Percentiles rank a stretch among this genome's conserved stretches.
Conservation (phyloP, 768 basidiomycete species). For the Candolleomyces eurysporus region DNA sequence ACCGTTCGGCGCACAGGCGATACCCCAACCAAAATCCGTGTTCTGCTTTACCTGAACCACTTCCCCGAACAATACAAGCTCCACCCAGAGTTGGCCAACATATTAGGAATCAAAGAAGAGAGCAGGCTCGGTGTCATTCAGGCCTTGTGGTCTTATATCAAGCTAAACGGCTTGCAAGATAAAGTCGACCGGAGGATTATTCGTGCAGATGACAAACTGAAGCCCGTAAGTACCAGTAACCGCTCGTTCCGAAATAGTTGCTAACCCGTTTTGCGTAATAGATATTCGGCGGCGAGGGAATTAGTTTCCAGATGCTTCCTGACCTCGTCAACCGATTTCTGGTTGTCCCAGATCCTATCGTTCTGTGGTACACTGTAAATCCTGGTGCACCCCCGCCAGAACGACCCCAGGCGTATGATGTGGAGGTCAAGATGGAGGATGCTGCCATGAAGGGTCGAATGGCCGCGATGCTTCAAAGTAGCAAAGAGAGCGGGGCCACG, state of each 20-base stretch:
- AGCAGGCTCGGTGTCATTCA: slow-evolving; percentile 79
- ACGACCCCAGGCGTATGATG: slow-evolving; percentile 76
- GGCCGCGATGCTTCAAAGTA: slow-evolving; percentile 65
- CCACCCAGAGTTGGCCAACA: slow-evolving; percentile 63
- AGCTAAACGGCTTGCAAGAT: slow-evolving; percentile 78
- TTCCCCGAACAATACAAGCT: slow-evolving; percentile 86
- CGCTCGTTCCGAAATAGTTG: neutral
- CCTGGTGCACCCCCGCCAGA: slow-evolving; percentile 64
- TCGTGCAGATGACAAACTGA: slow-evolving; percentile 64
- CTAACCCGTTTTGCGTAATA: slow-evolving; percentile 20
- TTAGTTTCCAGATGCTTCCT: slow-evolving; percentile 79
- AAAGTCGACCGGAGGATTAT: slow-evolving; percentile 74
- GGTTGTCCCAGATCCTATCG: slow-evolving; percentile 71
- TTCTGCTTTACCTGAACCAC: slow-evolving; percentile 87
- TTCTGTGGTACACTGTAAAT: slow-evolving; percentile 75
- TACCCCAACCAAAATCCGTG: slow-evolving; percentile 66
- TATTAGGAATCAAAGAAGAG: slow-evolving; percentile 83
- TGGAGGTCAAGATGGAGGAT: slow-evolving; percentile 89
- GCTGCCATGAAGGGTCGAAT: slow-evolving; percentile 68
- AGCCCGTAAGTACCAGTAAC: slow-evolving; percentile 44
- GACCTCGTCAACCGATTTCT: slow-evolving; percentile 84
- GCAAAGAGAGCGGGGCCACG: slow-evolving; percentile 66
- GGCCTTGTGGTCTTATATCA: slow-evolving; percentile 91
- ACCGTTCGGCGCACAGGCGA: slow-evolving; percentile 83
- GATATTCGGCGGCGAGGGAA: slow-evolving; percentile 67